Evolutionary conservation across 1,284 basidiomycete genomes (phyloP).

Genomic region (Coriolopsis trogii): DNA sequence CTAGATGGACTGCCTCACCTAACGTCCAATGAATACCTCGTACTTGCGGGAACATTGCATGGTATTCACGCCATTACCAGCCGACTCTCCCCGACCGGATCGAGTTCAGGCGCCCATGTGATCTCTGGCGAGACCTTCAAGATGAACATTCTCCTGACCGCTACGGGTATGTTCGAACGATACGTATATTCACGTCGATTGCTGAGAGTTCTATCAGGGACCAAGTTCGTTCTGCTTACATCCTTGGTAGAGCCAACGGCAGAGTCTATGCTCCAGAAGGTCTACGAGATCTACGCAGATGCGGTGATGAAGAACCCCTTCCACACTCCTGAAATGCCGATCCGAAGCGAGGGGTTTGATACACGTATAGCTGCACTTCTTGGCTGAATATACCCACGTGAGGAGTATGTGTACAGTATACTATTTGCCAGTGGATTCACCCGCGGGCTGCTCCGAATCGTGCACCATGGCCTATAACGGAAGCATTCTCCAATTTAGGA

Average conservation of each 20-base stretch:
- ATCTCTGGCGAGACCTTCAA: slow-evolving; percentile 96
- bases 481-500: too few relatives aligned
- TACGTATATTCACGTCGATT: neutral
- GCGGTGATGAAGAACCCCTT: slow-evolving; percentile 99
- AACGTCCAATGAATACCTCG: slow-evolving; percentile 96
- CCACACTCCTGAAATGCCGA: slow-evolving; percentile 98
- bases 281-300: slow-evolving; percentile 92
- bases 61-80: slow-evolving; percentile 98
- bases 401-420: neutral
- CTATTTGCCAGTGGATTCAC: too few relatives aligned
- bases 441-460: too few relatives aligned
- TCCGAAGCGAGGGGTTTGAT: slow-evolving; percentile 91
- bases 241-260: slow-evolving; percentile 76
- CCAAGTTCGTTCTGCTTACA: slow-evolving; percentile 95
- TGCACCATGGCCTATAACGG: too few relatives aligned
- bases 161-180: slow-evolving; percentile 76
- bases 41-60: slow-evolving; percentile 95
- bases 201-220: slow-evolving; percentile 56
- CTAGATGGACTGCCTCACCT: slow-evolving; percentile 85
- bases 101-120: slow-evolving; percentile 87
- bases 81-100: slow-evolving; percentile 82
- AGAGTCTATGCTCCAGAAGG: slow-evolving; percentile 75
- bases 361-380: slow-evolving; percentile 63
- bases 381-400: slow-evolving; percentile 33
- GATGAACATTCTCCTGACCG: slow-evolving; percentile 86